Base-by-base conservation (phyloP, 2,329 filamentous ascomycete species). In the Hirsutella minnesotensis region DNA sequence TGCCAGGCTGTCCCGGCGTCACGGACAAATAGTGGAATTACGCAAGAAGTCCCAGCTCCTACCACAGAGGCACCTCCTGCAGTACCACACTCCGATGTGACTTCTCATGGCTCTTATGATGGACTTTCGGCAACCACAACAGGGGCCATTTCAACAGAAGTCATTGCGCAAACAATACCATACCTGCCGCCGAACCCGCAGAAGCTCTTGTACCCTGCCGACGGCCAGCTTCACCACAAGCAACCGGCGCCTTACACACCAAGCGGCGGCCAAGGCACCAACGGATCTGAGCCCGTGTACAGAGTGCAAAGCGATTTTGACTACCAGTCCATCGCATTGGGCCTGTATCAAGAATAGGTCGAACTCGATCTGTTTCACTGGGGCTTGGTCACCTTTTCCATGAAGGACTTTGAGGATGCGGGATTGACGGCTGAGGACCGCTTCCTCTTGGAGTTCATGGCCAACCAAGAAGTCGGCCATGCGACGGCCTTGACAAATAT, bases 341-440 rank as follows among this genome's bases (percentile, higher is more conserved):
- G 75, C 12, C 67, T 90, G 0, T 89, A 90, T 56, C 82, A 88
- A 53, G 86, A 92, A 61, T 92, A 78, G 74, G 87, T 90, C 42
- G 85, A 92, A 63, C 70, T 92, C 1, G 86, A 92, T 56, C 70
- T 87, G 13, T 92, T 92, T 72, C 79, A 85, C 59, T 79, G 83
- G 56, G 85, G 82, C 13, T 70, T 92, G 3, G 77, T 75, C 0
- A 75, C 68, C 0, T 92, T 86, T 61, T 77, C 76, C 1, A 75
- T 69, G 0, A 68, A 75, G 27, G 82, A 92, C 15, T 92, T 89
- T 50, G 66, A 75, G 7, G 75, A 69, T 2, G 79, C 75, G 21
- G 83, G 84, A 2, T 64, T 94, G 13, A 80, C 67, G 7, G 69
- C 77, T 10, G 77, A 85, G 54, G 83, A 89, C 52, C 74, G 82